A percentile compares a stretch with the other conserved stretches of the same genome.
phyloP scores from a whole-genome alignment of 208 protist genomes.

The Angomonas desouzai region DNA sequence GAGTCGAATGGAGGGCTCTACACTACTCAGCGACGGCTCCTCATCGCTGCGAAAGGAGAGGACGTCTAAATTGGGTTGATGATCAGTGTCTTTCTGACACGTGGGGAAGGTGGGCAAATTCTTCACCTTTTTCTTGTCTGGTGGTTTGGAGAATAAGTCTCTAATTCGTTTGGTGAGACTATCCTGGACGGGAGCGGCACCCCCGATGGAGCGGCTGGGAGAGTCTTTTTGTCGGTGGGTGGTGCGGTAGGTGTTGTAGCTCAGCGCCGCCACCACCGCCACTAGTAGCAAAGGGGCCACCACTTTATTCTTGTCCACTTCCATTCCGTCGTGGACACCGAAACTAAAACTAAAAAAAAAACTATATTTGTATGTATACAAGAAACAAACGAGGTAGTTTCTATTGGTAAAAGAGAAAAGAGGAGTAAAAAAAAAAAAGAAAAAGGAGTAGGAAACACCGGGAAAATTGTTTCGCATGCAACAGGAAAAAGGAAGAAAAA shows the following conservation, averaged over 20 bases:
- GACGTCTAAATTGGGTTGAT: background rate
- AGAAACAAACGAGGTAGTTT: background rate
- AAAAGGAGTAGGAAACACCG: too few relatives aligned
- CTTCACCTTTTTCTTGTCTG: background rate
- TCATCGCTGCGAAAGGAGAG: constrained; percentile 1
- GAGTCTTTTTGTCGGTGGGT: background rate
- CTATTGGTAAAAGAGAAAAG: too few relatives aligned
- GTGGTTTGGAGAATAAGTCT: background rate
- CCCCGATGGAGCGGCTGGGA: background rate
- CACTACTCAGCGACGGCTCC: background rate
- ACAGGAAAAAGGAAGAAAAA: too few relatives aligned
- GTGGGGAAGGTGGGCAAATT: background rate
- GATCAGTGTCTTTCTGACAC: background rate
- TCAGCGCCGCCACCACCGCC: constrained; percentile 3
- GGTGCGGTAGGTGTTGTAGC: background rate
- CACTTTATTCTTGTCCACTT: background rate
- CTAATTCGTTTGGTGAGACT: background rate
- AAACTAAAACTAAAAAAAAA: background rate
- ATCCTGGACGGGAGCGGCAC: background rate
- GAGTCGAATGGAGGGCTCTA: constrained; percentile 10
- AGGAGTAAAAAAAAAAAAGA: too few relatives aligned
- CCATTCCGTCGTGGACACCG: background rate
- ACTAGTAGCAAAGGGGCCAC: constrained; percentile 4
- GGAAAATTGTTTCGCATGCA: too few relatives aligned
- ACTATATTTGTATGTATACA: background rate